Evolutionary conservation across 2,329 filamentous ascomycete genomes (phyloP).

Genomic region (Phaeosphaeriaceae sp.): DNA sequence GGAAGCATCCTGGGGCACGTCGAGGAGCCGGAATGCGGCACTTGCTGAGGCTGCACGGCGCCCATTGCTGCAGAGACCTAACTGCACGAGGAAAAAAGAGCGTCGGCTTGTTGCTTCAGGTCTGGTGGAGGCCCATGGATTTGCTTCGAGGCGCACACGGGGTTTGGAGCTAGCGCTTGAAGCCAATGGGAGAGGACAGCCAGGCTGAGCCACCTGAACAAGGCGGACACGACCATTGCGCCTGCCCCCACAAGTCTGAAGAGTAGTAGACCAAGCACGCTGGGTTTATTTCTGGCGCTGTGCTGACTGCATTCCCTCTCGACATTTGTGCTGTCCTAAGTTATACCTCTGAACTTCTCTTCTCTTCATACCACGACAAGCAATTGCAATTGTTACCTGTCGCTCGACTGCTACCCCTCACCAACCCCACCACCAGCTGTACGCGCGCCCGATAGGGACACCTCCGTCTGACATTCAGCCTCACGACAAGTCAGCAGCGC

Average conservation of each 20-base stretch:
- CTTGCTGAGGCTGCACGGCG: conserved; percentile 1
- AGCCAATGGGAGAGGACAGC: conserved; percentile 4
- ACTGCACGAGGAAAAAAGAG: conserved; percentile 5
- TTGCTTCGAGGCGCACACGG: conserved; percentile 22
- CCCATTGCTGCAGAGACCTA: conserved; percentile 4
- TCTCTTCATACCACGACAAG: conserved; percentile 2
- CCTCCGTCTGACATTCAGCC: conserved; percentile 39
- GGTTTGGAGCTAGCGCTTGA: conserved; percentile 18
- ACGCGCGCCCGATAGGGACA: conserved; percentile 41
- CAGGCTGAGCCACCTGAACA: conserved; percentile 27
- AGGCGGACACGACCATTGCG: conserved; percentile 34
- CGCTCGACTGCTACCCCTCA: conserved; percentile 38
- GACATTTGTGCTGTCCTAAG: conserved; percentile 10
- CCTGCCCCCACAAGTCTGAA: conserved; percentile 36
- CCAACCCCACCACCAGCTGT: conserved; percentile 35
- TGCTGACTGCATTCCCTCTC: conserved; percentile 19
- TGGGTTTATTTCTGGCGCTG: conserved; percentile 18
- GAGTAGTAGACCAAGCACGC: conserved; percentile 26
- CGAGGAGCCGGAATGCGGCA: neutral
- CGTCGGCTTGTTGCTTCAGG: conserved; percentile 11
- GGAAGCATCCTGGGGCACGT: neutral
- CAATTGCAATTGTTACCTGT: conserved; percentile 26
- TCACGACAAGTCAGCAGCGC: conserved; percentile 36
- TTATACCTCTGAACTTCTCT: conserved; percentile 22
- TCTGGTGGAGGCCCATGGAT: conserved; percentile 11